A percentile compares a stretch with the other conserved stretches of the same genome.
Evolutionary conservation across 139 green algal species (phyloP).

Genomic region (Closterium sp.): DNA sequence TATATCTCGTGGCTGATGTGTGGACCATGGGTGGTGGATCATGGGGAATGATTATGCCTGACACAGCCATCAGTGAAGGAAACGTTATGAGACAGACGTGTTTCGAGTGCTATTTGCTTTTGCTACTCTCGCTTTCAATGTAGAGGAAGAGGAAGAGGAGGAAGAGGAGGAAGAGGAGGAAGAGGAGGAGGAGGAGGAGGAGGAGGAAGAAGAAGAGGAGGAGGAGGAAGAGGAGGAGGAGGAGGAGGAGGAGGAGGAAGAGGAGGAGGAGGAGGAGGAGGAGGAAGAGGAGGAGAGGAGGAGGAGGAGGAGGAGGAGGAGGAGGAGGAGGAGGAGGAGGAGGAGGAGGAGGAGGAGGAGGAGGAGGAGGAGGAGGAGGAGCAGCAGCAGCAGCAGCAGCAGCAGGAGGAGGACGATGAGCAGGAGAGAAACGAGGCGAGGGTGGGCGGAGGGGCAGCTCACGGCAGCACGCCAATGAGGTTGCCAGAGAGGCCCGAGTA

Average conservation of each 20-base stretch:
- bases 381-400: not conserved
- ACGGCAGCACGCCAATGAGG: conserved; percentile 45
- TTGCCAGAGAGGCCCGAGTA: conserved; percentile 50
- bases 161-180: not conserved
- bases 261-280: not conserved
- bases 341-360: not conserved
- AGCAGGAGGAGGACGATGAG: not conserved
- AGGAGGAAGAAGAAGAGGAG: not conserved
- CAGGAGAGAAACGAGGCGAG: not conserved
- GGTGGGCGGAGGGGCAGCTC: not conserved
- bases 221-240: not conserved
- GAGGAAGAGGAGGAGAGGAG: not conserved
- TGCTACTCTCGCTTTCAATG: too few species aligned
- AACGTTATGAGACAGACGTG: too few species aligned
- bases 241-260: not conserved
- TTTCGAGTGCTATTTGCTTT: too few species aligned
- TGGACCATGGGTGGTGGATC: too few species aligned
- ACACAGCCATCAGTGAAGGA: too few species aligned
- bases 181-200: not conserved
- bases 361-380: not conserved
- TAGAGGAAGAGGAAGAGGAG: not conserved
- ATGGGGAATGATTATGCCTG: too few species aligned
- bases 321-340: not conserved
- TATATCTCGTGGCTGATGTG: too few species aligned
- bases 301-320: not conserved